Evolutionary conservation across 768 basidiomycete species (phyloP).

Genomic region (Mrakia hoshinonis): DNA sequence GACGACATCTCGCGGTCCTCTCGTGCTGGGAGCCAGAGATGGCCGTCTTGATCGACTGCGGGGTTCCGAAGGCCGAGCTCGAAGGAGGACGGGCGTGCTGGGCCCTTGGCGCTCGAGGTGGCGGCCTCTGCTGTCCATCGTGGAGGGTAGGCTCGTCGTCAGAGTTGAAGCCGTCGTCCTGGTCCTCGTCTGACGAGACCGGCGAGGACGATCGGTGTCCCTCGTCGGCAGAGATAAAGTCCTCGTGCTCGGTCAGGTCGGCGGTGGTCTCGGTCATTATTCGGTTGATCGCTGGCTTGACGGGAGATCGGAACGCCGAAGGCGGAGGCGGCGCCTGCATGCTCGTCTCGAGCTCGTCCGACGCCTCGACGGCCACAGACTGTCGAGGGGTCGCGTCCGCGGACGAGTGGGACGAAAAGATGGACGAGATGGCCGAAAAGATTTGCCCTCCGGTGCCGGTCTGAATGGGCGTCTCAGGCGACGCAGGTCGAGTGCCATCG

Average conservation of each 20-base stretch:
- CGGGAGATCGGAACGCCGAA: background rate
- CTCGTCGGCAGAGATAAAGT: conserved; percentile 10
- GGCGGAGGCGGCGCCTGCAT: background rate
- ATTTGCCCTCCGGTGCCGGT: background rate
- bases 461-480: background rate
- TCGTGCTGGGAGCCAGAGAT: background rate
- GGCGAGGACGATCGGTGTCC: background rate
- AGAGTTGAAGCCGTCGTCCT: background rate
- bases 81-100: conserved; percentile 8
- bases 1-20: background rate
- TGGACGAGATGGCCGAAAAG: conserved; percentile 9
- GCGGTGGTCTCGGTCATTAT: background rate
- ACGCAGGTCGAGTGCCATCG: background rate
- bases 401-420: background rate
- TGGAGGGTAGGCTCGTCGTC: background rate
- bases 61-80: conserved; percentile 1
- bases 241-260: background rate
- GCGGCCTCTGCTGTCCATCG: background rate
- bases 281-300: background rate
- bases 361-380: background rate
- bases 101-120: background rate
- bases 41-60: background rate
- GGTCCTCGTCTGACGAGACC: background rate
- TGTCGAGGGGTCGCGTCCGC: background rate
- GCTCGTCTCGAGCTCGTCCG: background rate